Percentiles rank a stretch among this genome's conserved stretches.
Conservation (phyloP, 2,329 filamentous ascomycete genomes). For the Byssoonygena ceratinophila region DNA sequence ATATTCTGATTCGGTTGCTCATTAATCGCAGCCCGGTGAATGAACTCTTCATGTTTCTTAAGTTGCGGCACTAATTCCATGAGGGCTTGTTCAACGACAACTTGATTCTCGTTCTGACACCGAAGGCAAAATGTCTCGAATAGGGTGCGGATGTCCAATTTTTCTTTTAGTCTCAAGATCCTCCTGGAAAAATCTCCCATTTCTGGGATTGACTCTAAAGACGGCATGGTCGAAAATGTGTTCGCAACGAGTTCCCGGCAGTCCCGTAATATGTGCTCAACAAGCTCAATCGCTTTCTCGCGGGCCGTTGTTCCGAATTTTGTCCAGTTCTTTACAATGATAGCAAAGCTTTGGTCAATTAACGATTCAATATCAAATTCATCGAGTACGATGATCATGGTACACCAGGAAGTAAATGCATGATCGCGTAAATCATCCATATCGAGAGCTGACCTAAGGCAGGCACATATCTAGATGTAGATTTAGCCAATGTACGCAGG, state of each 20-base stretch:
- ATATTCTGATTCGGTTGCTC: slow-evolving; percentile 67
- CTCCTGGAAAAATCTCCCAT: slow-evolving; percentile 57
- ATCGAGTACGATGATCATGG: slow-evolving; percentile 63
- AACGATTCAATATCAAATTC: slow-evolving; percentile 69
- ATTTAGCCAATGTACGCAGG: slow-evolving; percentile 11
- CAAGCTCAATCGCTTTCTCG: slow-evolving; percentile 48
- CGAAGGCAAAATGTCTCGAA: slow-evolving; percentile 63
- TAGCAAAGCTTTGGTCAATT: slow-evolving; percentile 79
- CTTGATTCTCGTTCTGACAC: slow-evolving; percentile 70
- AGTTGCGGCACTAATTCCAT: slow-evolving; percentile 67
- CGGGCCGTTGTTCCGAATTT: slow-evolving; percentile 51
- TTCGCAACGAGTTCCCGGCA: slow-evolving; percentile 52
- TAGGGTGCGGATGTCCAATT: slow-evolving; percentile 55
- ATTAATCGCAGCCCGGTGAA: slow-evolving; percentile 69
- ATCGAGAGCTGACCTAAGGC: slow-evolving; percentile 71
- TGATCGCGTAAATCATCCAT: slow-evolving; percentile 62
- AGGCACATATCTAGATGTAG: slow-evolving; percentile 68
- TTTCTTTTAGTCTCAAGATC: slow-evolving; percentile 53
- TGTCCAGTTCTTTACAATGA: slow-evolving; percentile 72
- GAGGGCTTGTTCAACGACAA: slow-evolving; percentile 73
- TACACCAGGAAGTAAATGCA: slow-evolving; percentile 74
- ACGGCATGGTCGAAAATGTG: slow-evolving; percentile 66
- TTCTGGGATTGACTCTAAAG: slow-evolving; percentile 58
- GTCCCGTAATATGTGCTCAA: slow-evolving; percentile 55
- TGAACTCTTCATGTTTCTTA: slow-evolving; percentile 58